Evolutionary conservation across 2,329 filamentous ascomycete species (phyloP).

Genomic region (Gaeumannomyces tritici): DNA sequence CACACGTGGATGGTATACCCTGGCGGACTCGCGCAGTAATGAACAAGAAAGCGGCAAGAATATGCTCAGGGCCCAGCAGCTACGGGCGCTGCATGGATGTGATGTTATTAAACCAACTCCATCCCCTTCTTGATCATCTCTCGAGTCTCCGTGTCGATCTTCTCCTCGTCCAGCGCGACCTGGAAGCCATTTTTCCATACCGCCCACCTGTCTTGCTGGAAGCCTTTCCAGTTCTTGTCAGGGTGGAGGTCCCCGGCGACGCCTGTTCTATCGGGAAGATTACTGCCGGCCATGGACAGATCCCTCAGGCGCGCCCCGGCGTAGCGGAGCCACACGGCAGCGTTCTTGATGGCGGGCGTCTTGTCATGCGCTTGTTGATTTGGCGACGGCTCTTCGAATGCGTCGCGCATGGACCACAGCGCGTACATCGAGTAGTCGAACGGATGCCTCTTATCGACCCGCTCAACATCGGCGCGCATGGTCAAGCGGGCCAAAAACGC

Average conservation of each 20-base stretch:
- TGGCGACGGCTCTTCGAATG: slow-evolving; percentile 13
- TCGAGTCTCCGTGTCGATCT: neutral
- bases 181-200: slow-evolving; percentile 15
- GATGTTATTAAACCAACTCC: neutral
- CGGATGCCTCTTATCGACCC: slow-evolving; percentile 3
- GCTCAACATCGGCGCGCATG: slow-evolving; percentile 3
- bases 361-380: neutral
- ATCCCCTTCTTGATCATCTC: neutral
- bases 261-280: slow-evolving; percentile 10
- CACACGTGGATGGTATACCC: too few species aligned
- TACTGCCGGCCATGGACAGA: slow-evolving; percentile 6
- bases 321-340: slow-evolving; percentile 15
- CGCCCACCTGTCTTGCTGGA: slow-evolving; percentile 15
- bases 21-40: neutral
- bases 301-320: slow-evolving; percentile 9
- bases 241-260: slow-evolving; percentile 10
- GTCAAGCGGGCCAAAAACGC: slow-evolving; percentile 18
- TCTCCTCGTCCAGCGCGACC: neutral
- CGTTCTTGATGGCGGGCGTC: slow-evolving; percentile 9
- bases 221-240: slow-evolving; percentile 16
- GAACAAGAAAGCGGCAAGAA: neutral
- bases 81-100: neutral
- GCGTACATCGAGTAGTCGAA: slow-evolving; percentile 18
- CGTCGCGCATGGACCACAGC: slow-evolving; percentile 18
- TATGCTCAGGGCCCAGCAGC: neutral